Base-by-base conservation (phyloP, 345 rosid genomes). In the Cardamine chenopodiifolia region DNA sequence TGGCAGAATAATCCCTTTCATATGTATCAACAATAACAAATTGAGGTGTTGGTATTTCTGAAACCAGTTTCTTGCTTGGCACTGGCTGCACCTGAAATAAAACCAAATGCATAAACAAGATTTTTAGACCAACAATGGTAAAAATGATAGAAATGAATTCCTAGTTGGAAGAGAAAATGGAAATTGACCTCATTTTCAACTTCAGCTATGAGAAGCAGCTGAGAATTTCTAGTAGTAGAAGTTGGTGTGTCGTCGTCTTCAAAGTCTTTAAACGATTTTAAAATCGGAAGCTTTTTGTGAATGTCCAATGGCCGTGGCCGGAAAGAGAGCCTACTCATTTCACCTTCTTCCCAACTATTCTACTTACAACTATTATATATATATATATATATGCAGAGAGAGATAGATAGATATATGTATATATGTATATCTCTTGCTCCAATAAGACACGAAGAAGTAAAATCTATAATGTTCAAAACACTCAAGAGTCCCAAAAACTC, bases 261-360 rank as follows among this genome's bases (percentile, higher is more conserved):
- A 63, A 92, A 90, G 66, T 92, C 97, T 82, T 90, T 92, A 4
- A 84, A 82, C 18, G 98, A 92, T 78, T 95, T 95, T 1, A 95
- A 79, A 67, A 95, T 92, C 7, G 99, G 99, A 45, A 95, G 90
- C 88, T 92, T 95, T 82, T 90, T 95, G 83, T 92, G 96, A 32
- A 95, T 90, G 82, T 95, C 99, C 14, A 95, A 79, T 15, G 99
- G 99, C 22, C 99, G 88, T 19, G 99, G 99, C 74, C 99, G 78
- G 71, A 95, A 85, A 28, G 99, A 95, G 5, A 92, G 87, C 85
- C 99, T 88, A 80, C 98, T 92, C 99, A 95, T 90, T 68, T 63
- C 59, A 73, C 69, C 64, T 49, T 65, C 54, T 66, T 68, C 65
- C 63, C 45, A 12, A 48, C 50, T 66, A 19, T 57, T 69, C 58